Conservation (phyloP, 2,329 filamentous ascomycete genomes). For the Zasmidium cellare region DNA sequence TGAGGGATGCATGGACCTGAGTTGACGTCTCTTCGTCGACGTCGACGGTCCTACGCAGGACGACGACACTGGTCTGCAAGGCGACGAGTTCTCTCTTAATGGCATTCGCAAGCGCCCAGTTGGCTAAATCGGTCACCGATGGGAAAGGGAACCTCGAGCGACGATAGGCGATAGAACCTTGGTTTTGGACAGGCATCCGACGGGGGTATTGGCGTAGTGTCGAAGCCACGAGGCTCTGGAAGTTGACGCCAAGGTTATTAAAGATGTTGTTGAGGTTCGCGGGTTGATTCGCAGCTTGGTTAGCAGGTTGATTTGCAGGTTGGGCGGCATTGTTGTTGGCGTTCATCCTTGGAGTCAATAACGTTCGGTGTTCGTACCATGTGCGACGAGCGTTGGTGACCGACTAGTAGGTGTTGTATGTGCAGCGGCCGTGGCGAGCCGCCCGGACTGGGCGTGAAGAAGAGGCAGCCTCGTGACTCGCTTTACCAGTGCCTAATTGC, state of each 20-base stretch:
- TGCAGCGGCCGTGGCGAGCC: neutral
- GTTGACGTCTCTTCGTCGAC: neutral
- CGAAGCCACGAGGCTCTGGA: neutral
- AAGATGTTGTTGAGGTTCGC: neutral
- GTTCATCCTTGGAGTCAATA: neutral
- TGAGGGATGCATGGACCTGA: neutral
- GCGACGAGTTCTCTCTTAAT: neutral
- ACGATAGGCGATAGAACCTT: neutral
- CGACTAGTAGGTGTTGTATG: neutral
- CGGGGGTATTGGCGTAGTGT: neutral
- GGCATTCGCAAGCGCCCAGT: neutral
- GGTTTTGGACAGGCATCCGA: neutral
- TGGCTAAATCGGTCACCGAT: neutral
- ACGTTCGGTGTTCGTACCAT: neutral
- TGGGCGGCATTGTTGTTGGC: neutral
- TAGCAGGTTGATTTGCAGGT: neutral
- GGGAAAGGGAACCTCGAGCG: neutral
- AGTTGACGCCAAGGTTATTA: neutral
- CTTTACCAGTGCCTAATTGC: too few relatives aligned
- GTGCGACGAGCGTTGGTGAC: neutral
- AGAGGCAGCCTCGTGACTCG: neutral
- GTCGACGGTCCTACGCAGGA: neutral
- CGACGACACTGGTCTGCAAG: neutral
- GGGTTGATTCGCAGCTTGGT: neutral
- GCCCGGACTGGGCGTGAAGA: neutral